Evolutionary conservation across 371 early-diverging fungal genomes (phyloP), one percentile per base, ranked within the genome.

Genomic region (Syncephalastrum racemosum): DNA sequence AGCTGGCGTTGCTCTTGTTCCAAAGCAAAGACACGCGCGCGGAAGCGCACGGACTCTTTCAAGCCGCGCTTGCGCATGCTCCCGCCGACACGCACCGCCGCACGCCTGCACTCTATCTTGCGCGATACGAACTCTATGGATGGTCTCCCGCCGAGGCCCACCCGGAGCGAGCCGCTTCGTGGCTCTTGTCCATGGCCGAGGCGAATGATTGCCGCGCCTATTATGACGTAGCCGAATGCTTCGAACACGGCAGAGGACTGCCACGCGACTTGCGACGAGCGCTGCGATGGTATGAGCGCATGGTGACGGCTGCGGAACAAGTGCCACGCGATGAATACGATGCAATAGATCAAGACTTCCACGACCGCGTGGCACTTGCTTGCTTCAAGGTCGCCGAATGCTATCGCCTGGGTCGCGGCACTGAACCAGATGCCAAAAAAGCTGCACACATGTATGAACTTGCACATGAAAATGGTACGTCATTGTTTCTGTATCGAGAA

Each of bases 331-430:
- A 31, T 2, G 36, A 31, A 2, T 31, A 31, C 10, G 36, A 31
- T 31, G 36, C 36, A 12, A 10, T 31, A 1, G 36, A 31, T 31
- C 36, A 31, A 31, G 36, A 31, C 10, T 31, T 5, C 36, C 50
- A 68, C 41, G 56, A 68, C 36, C 59, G 64, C 46, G 66, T 63
- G 4, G 46, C 23, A 4, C 36, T 31, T 5, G 71, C 71, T 13
- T 59, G 65, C 54, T 71, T 62, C 46, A 67, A 61, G 43, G 40
- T 65, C 4, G 68, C 68, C 3, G 71, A 71, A 49, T 71, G 64
- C 50, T 71, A 71, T 53, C 50, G 59, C 4, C 36, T 46, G 20
- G 71, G 71, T 4, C 6, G 56, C 0, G 63, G 64, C 4, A 63
- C 59, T 2, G 12, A 45, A 3, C 7, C 42, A 48, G 59, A 71